Conservation (phyloP, 495 filamentous ascomycete species). For the Lophiostoma macrostomum region DNA sequence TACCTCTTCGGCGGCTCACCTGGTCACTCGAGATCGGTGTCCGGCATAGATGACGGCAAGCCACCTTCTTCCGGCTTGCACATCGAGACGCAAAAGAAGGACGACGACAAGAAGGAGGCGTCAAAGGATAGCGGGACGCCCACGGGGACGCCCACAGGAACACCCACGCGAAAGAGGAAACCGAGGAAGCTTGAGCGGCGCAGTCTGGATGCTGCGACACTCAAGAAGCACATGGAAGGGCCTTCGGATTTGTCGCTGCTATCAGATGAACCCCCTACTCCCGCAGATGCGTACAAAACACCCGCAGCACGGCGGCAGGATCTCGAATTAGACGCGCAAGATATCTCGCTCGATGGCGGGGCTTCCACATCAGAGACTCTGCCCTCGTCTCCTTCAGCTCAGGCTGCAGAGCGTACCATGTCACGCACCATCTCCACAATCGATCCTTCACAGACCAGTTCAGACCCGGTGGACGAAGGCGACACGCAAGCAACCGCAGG, state of each 20-base stretch:
- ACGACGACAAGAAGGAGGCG: no score
- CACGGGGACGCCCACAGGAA: no score
- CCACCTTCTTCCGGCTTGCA: no score
- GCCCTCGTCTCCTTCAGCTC: conserved; percentile 42
- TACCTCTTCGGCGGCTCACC: conserved; percentile 55
- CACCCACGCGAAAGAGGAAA: no score
- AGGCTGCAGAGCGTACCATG: conserved; percentile 40
- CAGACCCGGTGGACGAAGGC: conserved; percentile 24
- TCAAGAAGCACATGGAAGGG: no score
- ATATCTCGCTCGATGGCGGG: conserved; percentile 40
- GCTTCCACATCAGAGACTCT: conserved; percentile 51
- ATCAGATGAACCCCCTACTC: conserved; percentile 43
- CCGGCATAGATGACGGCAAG: conserved; percentile 2
- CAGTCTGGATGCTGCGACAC: no score
- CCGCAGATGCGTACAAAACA: conserved; percentile 49
- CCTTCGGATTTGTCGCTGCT: conserved; percentile 15
- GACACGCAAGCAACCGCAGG: conserved; percentile 32
- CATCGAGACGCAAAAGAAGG: no score
- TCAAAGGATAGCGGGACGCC: no score
- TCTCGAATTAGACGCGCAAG: conserved; percentile 16
- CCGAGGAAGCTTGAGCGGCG: no score
- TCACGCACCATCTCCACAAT: conserved; percentile 25
- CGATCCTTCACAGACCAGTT: background rate
- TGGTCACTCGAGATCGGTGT: conserved; percentile 27
- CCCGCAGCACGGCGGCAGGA: conserved; percentile 43